Evolutionary conservation across 2,329 filamentous ascomycete genomes (phyloP).

Genomic region (Cyphellophora attinorum): DNA sequence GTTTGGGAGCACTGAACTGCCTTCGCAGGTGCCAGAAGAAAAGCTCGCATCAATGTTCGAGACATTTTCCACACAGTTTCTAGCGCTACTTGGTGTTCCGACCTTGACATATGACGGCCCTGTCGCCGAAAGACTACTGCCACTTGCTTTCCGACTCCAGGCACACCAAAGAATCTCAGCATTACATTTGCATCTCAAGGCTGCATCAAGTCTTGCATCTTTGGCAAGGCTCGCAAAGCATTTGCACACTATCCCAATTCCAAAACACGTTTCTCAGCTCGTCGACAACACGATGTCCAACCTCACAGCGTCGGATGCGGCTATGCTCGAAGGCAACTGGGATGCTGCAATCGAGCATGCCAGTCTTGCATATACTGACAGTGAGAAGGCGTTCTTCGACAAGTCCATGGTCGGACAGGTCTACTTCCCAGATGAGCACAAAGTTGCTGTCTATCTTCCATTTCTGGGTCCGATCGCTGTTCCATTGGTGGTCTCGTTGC

Average conservation of each 20-base stretch:
- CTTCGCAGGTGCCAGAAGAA: slow-evolving; percentile 49
- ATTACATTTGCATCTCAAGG: slow-evolving; percentile 74
- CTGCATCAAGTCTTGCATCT: slow-evolving; percentile 88
- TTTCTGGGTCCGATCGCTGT: slow-evolving; percentile 84
- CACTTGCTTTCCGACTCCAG: slow-evolving; percentile 73
- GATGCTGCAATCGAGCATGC: slow-evolving; percentile 67
- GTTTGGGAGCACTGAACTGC: slow-evolving; percentile 10
- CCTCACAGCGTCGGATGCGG: slow-evolving; percentile 58
- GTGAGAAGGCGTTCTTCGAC: slow-evolving; percentile 93
- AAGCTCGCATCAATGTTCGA: slow-evolving; percentile 71
- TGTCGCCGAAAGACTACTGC: slow-evolving; percentile 52
- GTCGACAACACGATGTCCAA: slow-evolving; percentile 72
- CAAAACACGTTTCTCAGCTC: slow-evolving; percentile 72
- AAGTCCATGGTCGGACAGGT: slow-evolving; percentile 98
- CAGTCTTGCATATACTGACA: slow-evolving; percentile 74
- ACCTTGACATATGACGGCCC: neutral
- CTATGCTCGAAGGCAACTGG: slow-evolving; percentile 52
- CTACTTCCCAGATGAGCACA: slow-evolving; percentile 98
- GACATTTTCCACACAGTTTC: slow-evolving; percentile 81
- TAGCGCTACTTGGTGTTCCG: slow-evolving; percentile 79
- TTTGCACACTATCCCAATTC: slow-evolving; percentile 84
- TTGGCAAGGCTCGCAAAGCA: slow-evolving; percentile 76
- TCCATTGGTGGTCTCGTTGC: slow-evolving; percentile 69
- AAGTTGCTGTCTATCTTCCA: slow-evolving; percentile 90
- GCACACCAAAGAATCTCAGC: slow-evolving; percentile 78